These are phyloP conservation scores for Passiflora organensis DNA, from an alignment of 345 rosid genomes.

Conservation along the genomic window DNA sequence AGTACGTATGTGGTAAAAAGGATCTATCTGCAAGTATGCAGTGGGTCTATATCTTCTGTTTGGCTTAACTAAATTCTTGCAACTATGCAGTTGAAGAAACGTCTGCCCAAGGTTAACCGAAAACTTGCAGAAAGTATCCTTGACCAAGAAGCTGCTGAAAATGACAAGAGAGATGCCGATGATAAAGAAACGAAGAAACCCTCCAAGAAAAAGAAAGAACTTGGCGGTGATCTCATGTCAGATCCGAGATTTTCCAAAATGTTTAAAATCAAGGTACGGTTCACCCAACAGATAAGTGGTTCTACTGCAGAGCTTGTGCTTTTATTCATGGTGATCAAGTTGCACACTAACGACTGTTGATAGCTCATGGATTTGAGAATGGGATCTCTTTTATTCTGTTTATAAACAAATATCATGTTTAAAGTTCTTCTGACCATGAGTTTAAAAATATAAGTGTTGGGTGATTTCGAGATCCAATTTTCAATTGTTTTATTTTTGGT, in stretches of 20 bases:
- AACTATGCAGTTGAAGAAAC: constrained; percentile 47
- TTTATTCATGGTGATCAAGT: not conserved
- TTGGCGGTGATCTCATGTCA: constrained; percentile 40
- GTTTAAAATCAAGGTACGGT: constrained; percentile 59
- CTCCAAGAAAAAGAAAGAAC: constrained; percentile 69
- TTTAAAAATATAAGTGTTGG: too few species aligned
- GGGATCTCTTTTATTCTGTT: too few species aligned
- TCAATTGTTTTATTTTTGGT: not conserved
- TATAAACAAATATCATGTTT: too few species aligned
- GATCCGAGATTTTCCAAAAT: constrained; percentile 52
- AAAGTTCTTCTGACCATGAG: too few species aligned
- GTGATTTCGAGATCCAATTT: too few species aligned
- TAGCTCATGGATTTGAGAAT: too few species aligned
- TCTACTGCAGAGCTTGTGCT: not conserved
- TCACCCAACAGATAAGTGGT: not conserved
- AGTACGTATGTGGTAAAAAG: too few species aligned
- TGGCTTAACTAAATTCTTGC: not conserved
- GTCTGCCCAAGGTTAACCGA: constrained; percentile 71
- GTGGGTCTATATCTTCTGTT: not conserved
- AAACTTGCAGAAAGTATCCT: constrained; percentile 52
- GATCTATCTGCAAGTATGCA: too few species aligned
- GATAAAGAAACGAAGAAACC: constrained; percentile 52
- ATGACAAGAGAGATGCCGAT: constrained; percentile 39
- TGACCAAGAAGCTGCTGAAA: constrained; percentile 52
- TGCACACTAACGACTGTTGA: too few species aligned